A percentile compares a stretch with the other conserved stretches of the same genome.
Evolutionary conservation across 2,329 filamentous ascomycete genomes (phyloP).

Genomic region (Epichloe sylvatica): DNA sequence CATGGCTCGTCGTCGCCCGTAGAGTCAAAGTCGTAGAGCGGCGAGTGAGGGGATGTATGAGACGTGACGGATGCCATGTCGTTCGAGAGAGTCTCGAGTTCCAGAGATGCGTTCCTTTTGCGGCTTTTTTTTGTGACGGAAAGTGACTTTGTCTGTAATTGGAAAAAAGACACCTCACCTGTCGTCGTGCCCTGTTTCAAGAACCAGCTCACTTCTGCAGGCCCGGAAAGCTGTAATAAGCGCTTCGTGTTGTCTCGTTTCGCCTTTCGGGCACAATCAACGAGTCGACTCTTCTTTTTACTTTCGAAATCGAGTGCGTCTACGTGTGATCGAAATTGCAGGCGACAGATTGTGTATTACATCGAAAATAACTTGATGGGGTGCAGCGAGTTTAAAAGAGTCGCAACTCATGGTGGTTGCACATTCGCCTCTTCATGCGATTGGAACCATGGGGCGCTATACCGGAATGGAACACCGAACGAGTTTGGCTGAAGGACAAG

Average conservation of each 20-base stretch:
- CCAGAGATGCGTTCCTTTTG: neutral
- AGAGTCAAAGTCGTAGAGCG: conserved; percentile 27
- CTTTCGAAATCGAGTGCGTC: too few species aligned
- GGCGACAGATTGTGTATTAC: neutral
- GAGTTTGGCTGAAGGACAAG: neutral
- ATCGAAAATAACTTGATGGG: neutral
- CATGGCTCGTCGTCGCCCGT: conserved; percentile 30
- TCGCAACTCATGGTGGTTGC: neutral
- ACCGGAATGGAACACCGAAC: conserved; percentile 6
- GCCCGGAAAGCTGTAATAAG: too few species aligned
- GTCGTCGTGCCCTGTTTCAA: too few species aligned
- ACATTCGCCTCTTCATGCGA: neutral
- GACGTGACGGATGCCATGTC: conserved; percentile 26
- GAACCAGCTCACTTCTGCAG: too few species aligned
- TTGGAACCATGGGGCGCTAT: conserved; percentile 1
- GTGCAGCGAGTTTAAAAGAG: conserved; percentile 1
- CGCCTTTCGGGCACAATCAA: too few species aligned
- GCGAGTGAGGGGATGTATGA: conserved; percentile 24
- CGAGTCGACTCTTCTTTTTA: too few species aligned
- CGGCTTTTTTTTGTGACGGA: neutral
- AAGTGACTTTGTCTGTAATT: neutral
- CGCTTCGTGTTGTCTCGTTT: too few species aligned
- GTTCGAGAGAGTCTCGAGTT: neutral
- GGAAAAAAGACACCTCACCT: too few species aligned
- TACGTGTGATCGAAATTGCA: neutral